Evolutionary conservation across 805 yeast species (phyloP), one percentile per base, ranked within the genome.

Genomic region (Debaryomyces maramus): DNA sequence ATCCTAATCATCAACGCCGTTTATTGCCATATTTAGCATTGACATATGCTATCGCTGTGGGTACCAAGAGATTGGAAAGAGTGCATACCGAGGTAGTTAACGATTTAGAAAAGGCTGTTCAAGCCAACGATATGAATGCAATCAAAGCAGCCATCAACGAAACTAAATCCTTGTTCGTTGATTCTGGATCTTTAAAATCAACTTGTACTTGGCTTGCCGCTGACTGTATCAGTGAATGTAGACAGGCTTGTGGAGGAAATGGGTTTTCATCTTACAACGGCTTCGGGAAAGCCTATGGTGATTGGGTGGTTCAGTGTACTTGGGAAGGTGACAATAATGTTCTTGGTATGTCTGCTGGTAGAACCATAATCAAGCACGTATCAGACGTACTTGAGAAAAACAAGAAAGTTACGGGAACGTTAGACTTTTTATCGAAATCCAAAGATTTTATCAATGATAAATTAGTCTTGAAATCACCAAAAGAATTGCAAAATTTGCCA

Each of bases 251-350:
- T 65, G 97, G 97, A 61, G 97, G 97, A 22, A 96, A 87, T 64
- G 97, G 97, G 29, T 90, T 90, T 67, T 88, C 95, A 17, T 80
- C 89, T n/a, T 90, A 90, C 65, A 80, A 88, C 48, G 96, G 90
- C 2, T 86, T 90, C 59, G 96, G 95, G 29, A 87, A 84, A 59
- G 89, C 89, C 9, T 88, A 80, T 70, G 77, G 77, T 46, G 97
- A 90, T 62, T 91, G 95, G 88, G 96, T 86, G n/a, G 97, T 90
- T 29, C 97, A 90, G 68, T 89, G 96, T 65, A 90, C 97, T 14
- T 90, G 97, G 97, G 97, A 90, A 70, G 97, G 97, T 63, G 97
- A 90, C 64, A 90, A 90, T 70, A 89, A 82, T 55, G 84, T 90
- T 32, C 73, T 90, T 48, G 85, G 89, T 2, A 80, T 88, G 63